Evolutionary conservation across 345 rosid species (phyloP), one percentile per base, ranked within the genome.

Genomic region (Passiflora organensis): DNA sequence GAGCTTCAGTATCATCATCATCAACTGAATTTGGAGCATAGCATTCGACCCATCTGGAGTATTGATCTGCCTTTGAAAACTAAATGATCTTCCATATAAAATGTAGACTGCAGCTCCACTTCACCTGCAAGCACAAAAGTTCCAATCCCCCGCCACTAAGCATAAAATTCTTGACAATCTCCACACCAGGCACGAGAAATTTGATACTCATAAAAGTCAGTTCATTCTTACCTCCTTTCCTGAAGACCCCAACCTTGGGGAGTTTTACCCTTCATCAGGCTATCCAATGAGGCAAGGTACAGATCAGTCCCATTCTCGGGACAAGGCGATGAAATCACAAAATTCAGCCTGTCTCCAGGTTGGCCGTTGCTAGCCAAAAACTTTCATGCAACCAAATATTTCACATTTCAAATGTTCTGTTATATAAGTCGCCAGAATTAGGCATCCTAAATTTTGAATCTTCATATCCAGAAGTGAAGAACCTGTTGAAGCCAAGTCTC

Each of bases 351-450:
- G n/a, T 62, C 61, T 43, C 59, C 20, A n/a, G 18, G 60, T 58
- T 43, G 41, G 43, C 39, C 60, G 43, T 38, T 55, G 62, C n/a
- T 76, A 67, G 52, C 64, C 52, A 57, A 53, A 23, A 46, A 22
- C 43, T 32, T 11, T 25, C 51, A 50, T 47, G 53, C 61, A 59
- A n/a, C 37, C 53, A 62, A 54, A n/a, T n/a, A 37, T 41, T 59
- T 89, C 67, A 86, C 72, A 81, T 80, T 75, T 86, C 84, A 76
- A 76, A 93, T 43, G 86, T 80, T 73, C 91, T 78, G 73, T 69
- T 76, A 61, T 80, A 83, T 43, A 82, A 64, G 72, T 85, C 83
- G 10, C 85, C 84, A 4, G 94, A 82, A 66, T 75, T 79, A 14
- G 90, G 76, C 73, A 82, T 76, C 76, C 75, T 66, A 56, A 67